These are phyloP conservation scores for Suillus bovinus DNA, from an alignment of 768 basidiomycete species.

Conservation along the genomic window DNA sequence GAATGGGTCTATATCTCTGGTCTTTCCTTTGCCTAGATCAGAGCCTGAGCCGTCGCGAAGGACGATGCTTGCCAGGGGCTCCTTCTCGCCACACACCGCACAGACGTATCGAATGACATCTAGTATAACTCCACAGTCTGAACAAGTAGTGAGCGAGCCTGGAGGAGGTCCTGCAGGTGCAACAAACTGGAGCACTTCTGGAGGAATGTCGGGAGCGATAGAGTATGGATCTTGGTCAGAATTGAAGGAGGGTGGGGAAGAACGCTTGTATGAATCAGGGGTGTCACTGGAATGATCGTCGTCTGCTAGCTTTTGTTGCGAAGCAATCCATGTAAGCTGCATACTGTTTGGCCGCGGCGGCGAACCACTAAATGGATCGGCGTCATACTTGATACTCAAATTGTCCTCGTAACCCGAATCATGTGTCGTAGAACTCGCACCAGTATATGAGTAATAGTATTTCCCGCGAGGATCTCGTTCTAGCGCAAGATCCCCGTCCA, in stretches of 20 bases:
- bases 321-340: constrained; percentile 65
- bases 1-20: constrained; percentile 27
- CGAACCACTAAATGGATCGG: constrained; percentile 27
- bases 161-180: constrained; percentile 51
- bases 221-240: constrained; percentile 18
- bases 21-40: constrained; percentile 47
- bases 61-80: constrained; percentile 36
- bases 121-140: constrained; percentile 71
- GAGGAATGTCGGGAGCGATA: constrained; percentile 41
- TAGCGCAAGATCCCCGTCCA: constrained; percentile 64
- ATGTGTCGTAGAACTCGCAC: constrained; percentile 48
- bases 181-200: constrained; percentile 54
- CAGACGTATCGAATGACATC: constrained; percentile 91
- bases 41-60: constrained; percentile 13
- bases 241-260: constrained; percentile 14
- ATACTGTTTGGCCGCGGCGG: constrained; percentile 57
- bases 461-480: constrained; percentile 68
- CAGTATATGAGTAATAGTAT: constrained; percentile 75
- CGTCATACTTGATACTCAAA: constrained; percentile 36
- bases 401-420: constrained; percentile 58
- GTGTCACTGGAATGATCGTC: constrained; percentile 16
- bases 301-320: constrained; percentile 44
- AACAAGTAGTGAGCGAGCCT: constrained; percentile 76
- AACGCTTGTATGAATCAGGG: constrained; percentile 9
- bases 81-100: constrained; percentile 81